Base-by-base conservation (phyloP, 2,329 filamentous ascomycete genomes). In the Neofusicoccum ribis region DNA sequence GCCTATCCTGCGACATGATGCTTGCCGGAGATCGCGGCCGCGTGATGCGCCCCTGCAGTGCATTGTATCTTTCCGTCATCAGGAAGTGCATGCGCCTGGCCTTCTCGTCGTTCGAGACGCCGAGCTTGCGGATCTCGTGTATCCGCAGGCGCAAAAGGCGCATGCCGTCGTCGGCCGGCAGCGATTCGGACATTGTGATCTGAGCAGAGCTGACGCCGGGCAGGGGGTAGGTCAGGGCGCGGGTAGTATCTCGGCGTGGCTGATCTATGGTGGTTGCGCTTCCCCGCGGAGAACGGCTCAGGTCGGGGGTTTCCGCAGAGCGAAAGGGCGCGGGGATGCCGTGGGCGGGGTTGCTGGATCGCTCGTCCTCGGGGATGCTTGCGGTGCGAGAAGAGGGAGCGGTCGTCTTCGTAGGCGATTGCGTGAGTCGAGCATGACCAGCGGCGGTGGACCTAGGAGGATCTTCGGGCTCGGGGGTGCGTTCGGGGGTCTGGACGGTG, bases 91-190 rank as follows among this genome's bases (percentile, higher is more conserved):
- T 81, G 69, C 78, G 72, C 65, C 73, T 74, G n/a, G 82, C 82
- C 68, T 82, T 83, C 68, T 83, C 82, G 63, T 81, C 79, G 23
- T 79, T 82, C 31, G 79, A 75, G 11, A 80, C 70, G 0, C 75
- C 74, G 64, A 83, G 68, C 51, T 77, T 75, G 66, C 79, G 74
- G 64, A 84, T 82, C 65, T 81, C 73, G 56, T 83, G 82, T 69
- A 84, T 78, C 71, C 81, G 78, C 63, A 74, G 74, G 34, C 82
- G 76, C 49, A 84, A 71, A 65, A 76, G 73, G 20, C 76, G 76
- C 81, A 84, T 84, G 68, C 82, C 82, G 71, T 84, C 82, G 69
- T 84, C 80, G 64, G 79, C 81, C 6, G 82, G 82, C 68, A 84
- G 72, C 62, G 72, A 75, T 9, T 68, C 63, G 39, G 71, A 69